phyloP scores from a whole-genome alignment of 2,329 filamentous ascomycete species.

The Sporothrix globosa region DNA sequence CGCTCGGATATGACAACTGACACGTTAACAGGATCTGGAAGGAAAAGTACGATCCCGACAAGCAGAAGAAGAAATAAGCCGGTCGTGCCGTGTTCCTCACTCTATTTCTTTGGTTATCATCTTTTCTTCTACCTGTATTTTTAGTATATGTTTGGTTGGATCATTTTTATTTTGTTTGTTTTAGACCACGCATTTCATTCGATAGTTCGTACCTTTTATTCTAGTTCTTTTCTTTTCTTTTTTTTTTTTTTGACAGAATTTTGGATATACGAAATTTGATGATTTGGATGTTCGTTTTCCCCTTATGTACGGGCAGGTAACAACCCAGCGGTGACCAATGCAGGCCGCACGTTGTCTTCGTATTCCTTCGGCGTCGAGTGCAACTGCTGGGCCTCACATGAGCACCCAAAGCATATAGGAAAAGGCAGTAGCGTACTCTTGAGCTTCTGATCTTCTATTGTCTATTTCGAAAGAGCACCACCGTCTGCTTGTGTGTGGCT shows the following conservation, averaged over 20 bases:
- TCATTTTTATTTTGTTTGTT: not conserved
- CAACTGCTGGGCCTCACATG: conserved; percentile 3
- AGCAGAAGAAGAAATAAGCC: conserved; percentile 44
- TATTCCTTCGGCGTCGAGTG: not conserved
- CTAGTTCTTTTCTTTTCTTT: no score
- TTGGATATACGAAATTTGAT: no score
- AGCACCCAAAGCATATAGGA: not conserved
- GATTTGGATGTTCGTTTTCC: no score
- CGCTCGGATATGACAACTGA: conserved; percentile 19
- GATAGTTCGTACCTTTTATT: no score
- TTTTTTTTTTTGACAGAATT: not conserved
- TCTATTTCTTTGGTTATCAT: not conserved
- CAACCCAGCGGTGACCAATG: not conserved
- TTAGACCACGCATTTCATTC: conserved; percentile 6
- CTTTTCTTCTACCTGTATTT: conserved; percentile 1
- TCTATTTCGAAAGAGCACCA: not conserved
- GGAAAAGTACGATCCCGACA: conserved; percentile 76
- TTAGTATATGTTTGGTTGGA: conserved; percentile 2
- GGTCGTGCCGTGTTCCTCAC: not conserved
- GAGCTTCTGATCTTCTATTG: not conserved
- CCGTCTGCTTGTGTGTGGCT: not conserved
- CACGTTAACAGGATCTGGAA: conserved; percentile 87
- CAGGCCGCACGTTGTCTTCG: not conserved
- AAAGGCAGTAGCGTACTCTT: not conserved
- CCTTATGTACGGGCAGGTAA: no score